phyloP scores from a whole-genome alignment of 345 rosid species.

The Noccaea bulbosa region DNA sequence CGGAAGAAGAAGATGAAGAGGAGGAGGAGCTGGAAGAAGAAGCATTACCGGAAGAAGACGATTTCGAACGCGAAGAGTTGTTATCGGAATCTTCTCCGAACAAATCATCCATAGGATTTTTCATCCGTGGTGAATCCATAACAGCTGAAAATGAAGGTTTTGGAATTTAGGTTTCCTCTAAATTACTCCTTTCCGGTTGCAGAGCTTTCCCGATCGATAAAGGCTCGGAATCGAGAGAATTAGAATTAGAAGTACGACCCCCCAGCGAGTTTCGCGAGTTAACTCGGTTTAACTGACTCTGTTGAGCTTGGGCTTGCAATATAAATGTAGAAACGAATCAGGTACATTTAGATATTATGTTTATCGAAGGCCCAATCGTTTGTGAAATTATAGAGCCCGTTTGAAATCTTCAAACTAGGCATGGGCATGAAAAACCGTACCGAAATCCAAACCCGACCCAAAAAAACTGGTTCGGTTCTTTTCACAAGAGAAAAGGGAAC shows the following conservation, averaged over 20 bases:
- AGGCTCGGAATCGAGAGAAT: constrained; percentile 10
- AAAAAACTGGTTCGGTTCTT: too few relatives aligned
- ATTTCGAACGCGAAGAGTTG: constrained; percentile 55
- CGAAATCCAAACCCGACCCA: too few relatives aligned
- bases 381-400: too few relatives aligned
- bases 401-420: too few relatives aligned
- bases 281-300: constrained; percentile 17
- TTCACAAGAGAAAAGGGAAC: too few relatives aligned
- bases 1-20: constrained; percentile 46
- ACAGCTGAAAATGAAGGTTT: background rate
- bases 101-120: constrained; percentile 41
- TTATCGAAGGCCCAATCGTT: background rate
- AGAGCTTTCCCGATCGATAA: constrained; percentile 32
- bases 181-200: background rate
- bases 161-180: constrained; percentile 4
- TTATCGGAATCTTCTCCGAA: constrained; percentile 56
- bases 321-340: background rate
- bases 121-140: constrained; percentile 34
- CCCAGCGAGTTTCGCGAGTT: constrained; percentile 25
- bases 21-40: constrained; percentile 58
- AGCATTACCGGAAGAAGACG: constrained; percentile 54
- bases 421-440: too few relatives aligned
- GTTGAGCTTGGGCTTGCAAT: constrained; percentile 11
- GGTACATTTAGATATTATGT: constrained; percentile 32
- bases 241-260: constrained; percentile 15